Evolutionary conservation across 2,329 filamentous ascomycete species (phyloP), one percentile per base, ranked within the genome.

Genomic region (Fusarium udum): DNA sequence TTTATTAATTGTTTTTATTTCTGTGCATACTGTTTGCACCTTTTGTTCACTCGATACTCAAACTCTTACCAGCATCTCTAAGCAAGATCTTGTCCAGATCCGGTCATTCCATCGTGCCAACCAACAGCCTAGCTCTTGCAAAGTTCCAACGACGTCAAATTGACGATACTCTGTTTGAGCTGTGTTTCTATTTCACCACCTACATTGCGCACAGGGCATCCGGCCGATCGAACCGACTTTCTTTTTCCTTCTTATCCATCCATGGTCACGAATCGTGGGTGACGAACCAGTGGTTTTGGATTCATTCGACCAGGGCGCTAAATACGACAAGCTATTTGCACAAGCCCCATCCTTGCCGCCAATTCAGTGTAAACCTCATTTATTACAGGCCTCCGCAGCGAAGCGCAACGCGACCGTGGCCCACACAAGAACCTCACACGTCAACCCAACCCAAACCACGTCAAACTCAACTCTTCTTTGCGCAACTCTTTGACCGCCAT

Each of bases 371-470:
- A 71, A 64, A 69, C 51, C 65, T 69, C 67, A 64, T 31, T 69
- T 53, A 65, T 70, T 70, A 69, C 48, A 59, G 66, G 59, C 66
- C 66, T 65, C 46, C 64, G 53, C 62, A 58, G 60, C 75, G 59
- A 69, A 69, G 74, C 73, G 39, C 62, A 58, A 68, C 75, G 67
- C 71, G 75, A 75, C 73, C 69, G 75, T 77, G 75, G 73, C 73
- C 65, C 75, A 65, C 67, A 51, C 67, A 61, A 43, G 57, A 62
- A 67, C 52, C 65, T 58, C 57, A 56, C 63, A 59, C 34, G 52
- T 63, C 72, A 67, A 73, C 63, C 68, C 49, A 34, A 32, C 70
- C 67, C 49, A 36, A 42, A 53, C 66, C 56, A 55, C 51, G 51
- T 55, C 51, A 42, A 55, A 61, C 48, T 65, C 59, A 53, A 53